Percentiles rank a stretch among this genome's conserved stretches.
Evolutionary conservation across 2,329 filamentous ascomycete species (phyloP).

Genomic region (Rhinocladiella mackenziei): DNA sequence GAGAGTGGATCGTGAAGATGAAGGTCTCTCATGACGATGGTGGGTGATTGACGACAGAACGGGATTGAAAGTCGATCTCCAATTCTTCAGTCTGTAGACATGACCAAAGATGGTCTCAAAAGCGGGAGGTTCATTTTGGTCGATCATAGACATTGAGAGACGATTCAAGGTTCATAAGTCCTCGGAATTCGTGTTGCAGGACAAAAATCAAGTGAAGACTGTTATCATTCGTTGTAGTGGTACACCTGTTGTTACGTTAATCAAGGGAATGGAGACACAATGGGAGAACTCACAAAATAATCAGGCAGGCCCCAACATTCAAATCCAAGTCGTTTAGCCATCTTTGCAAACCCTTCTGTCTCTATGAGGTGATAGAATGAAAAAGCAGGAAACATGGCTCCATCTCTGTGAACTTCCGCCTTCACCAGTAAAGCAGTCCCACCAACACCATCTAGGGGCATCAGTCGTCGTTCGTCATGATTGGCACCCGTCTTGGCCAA

Average conservation of each 20-base stretch:
- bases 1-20: too few species aligned
- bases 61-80: too few species aligned
- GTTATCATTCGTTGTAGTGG: constrained; percentile 28
- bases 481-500: constrained; percentile 57
- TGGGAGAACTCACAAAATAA: constrained; percentile 69
- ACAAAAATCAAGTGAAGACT: too few species aligned
- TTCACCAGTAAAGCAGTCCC: constrained; percentile 91
- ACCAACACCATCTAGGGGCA: constrained; percentile 86
- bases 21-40: too few species aligned
- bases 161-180: too few species aligned
- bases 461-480: constrained; percentile 57
- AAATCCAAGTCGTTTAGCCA: constrained; percentile 87
- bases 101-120: too few species aligned
- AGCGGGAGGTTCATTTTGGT: too few species aligned
- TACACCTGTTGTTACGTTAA: too few species aligned
- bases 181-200: too few species aligned
- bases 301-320: constrained; percentile 84
- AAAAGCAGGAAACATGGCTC: constrained; percentile 97
- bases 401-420: constrained; percentile 92
- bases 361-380: constrained; percentile 96
- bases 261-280: neutral
- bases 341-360: constrained; percentile 96
- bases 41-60: too few species aligned
- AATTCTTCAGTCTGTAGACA: too few species aligned
- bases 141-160: too few species aligned